Evolutionary conservation across 306 rosid species (phyloP), one percentile per base, ranked within the genome.

Genomic region (Lathyrus sativus): DNA sequence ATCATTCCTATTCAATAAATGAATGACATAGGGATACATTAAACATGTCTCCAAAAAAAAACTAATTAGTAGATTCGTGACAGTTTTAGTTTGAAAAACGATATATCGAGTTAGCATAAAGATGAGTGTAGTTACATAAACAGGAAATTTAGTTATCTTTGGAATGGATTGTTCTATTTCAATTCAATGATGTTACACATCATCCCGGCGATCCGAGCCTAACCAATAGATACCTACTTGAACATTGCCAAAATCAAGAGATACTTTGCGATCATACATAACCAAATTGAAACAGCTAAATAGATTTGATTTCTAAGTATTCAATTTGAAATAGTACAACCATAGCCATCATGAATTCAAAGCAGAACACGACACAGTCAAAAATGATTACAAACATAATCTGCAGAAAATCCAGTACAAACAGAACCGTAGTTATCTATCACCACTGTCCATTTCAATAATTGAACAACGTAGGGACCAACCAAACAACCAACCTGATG

Each of bases 401-500:
- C 62, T 46, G 45, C 62, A 53, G 54, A 71, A 50, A 24, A 62
- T 54, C 49, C 33, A 74, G 19, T 24, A 33, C 70, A n/a, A 54
- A 60, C 68, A 19, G 57, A n/a, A n/a, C n/a, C n/a, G n/a, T n/a
- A n/a, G n/a, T n/a, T n/a, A 79, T 51, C 46, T 48, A n/a, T 19
- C 26, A 70, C 42, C 48, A 53, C 53, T 46, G 49, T 48, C 61
- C 26, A 39, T 48, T 68, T 66, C 76, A 72, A 73, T 45, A 69
- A 76, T 50, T 64, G 53, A 57, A 63, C 35, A 37, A 5, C 5
- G 39, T 60, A 54, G 69, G 60, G 51, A 62, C 42, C 75, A 33
- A 61, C 76, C 31, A 76, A 72, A 18, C 44, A 33, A 61, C 76
- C 39, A 80, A 67, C 29, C 44, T 26, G 56, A 31, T 58, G 46